Conservation (phyloP, 495 filamentous ascomycete genomes). For the Cudoniella acicularis region DNA sequence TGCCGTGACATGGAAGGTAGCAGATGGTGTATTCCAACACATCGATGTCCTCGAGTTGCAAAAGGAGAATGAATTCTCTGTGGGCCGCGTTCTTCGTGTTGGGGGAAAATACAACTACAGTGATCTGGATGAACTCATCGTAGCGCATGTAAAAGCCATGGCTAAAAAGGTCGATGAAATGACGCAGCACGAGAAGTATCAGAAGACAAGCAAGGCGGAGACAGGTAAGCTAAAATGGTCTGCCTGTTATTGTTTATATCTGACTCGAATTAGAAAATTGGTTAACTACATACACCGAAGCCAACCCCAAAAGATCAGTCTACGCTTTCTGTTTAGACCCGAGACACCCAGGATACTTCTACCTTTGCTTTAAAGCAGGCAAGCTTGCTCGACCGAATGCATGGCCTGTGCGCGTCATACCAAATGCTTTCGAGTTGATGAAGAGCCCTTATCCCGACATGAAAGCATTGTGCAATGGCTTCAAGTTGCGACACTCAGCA, state of each 20-base stretch:
- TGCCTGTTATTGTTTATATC: slow-evolving; percentile 21
- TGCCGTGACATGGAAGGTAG: slow-evolving; percentile 97
- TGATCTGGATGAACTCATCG: slow-evolving; percentile 96
- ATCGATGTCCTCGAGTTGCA: slow-evolving; percentile 95
- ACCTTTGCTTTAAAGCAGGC: slow-evolving; percentile 91
- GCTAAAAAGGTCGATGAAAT: slow-evolving; percentile 96
- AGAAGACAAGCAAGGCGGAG: slow-evolving; percentile 71
- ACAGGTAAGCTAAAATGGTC: slow-evolving; percentile 63
- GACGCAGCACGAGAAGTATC: slow-evolving; percentile 87
- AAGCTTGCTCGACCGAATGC: slow-evolving; percentile 62
- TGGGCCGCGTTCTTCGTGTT: slow-evolving; percentile 78
- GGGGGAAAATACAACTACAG: slow-evolving; percentile 84
- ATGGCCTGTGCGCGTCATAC: slow-evolving; percentile 89
- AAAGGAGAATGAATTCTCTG: slow-evolving; percentile 93
- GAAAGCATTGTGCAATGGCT: slow-evolving; percentile 85
- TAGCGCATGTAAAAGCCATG: slow-evolving; percentile 96
- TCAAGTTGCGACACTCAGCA: slow-evolving; percentile 51
- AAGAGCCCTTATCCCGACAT: slow-evolving; percentile 89
- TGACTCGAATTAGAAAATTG: slow-evolving; percentile 67
- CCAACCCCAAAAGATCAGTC: slow-evolving; percentile 88
- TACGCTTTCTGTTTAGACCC: slow-evolving; percentile 94
- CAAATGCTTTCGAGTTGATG: slow-evolving; percentile 79
- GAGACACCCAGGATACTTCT: slow-evolving; percentile 91
- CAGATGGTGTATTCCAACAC: slow-evolving; percentile 90
- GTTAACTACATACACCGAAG: slow-evolving; percentile 91